Base-by-base conservation (phyloP, 345 rosid species). In the Bruguiera sexangula region DNA sequence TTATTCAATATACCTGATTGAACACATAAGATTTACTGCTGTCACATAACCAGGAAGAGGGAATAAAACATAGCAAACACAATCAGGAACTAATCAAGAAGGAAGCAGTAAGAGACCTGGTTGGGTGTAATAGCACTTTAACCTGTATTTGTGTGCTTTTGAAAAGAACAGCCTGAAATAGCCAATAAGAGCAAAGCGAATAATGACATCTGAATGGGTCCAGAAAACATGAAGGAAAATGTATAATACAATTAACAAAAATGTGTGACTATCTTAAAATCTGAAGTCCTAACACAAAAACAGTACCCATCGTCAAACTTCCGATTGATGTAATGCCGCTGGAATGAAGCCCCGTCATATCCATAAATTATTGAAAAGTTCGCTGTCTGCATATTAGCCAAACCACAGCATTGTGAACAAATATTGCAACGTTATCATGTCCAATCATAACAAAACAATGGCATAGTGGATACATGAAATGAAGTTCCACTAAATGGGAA, bases 111-210 rank as follows among this genome's bases (percentile, higher is more conserved):
- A 3, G 56, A n/a, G 30, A 94, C 97, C 97, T 84, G 87, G 74
- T 67, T 85, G 85, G 8, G 83, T 69, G 76, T 86, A 84, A 83
- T 90, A 92, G 79, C 96, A 85, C 7, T 73, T 88, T 62, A 92
- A 75, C 66, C 97, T 86, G 71, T 77, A 92, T 63, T 84, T 85
- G 80, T 90, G 99, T 29, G 78, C 88, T 82, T 84, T 89, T 2
- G 96, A 73, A 8, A 90, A 81, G 73, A 85, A 79, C 60, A 81
- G 82, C 57, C 99, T 95, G 89, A 76, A 76, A 59, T 46, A 19
- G 70, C 52, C 56, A 63, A 30, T 29, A 62, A 39, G 24, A 57
- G 18, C 29, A 59, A 15, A 63, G 48, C 32, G 66, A 76, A 21
- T 8, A 62, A 53, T 29, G 60, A 36, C 60, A 58, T 68, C 53